These are phyloP conservation scores for Citrullus colocynthis DNA, from an alignment of 306 rosid species.

Conservation along the genomic window DNA sequence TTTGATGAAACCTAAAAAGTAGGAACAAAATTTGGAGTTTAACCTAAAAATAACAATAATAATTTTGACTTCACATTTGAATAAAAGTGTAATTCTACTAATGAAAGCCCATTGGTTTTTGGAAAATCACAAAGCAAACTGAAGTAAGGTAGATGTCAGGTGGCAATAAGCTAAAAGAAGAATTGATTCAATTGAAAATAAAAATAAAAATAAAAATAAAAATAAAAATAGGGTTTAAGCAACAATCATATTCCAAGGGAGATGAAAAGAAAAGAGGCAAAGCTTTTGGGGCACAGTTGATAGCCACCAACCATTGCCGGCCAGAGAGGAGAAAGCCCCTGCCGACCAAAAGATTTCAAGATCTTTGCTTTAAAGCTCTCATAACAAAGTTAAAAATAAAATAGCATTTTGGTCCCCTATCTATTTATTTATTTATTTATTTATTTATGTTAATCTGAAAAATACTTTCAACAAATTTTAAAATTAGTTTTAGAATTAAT, in stretches of 20 bases:
- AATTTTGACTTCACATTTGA: neutral
- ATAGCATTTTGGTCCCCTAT: too few species aligned
- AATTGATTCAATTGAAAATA: too few species aligned
- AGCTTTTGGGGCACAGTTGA: neutral
- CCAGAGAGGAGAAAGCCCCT: constrained; percentile 3
- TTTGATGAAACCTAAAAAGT: too few species aligned
- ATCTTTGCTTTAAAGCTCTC: constrained; percentile 1
- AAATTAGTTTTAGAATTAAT: too few species aligned
- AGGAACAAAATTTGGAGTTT: too few species aligned
- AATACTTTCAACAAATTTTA: too few species aligned
- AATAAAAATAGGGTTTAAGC: neutral
- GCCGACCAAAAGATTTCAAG: constrained; percentile 5
- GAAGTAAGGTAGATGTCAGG: neutral
- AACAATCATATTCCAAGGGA: neutral
- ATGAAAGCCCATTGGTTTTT: neutral
- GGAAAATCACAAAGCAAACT: neutral
- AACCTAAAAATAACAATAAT: too few species aligned
- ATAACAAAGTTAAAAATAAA: too few species aligned
- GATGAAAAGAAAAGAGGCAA: neutral
- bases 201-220: too few species aligned
- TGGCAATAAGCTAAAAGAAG: neutral
- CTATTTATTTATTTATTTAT: too few species aligned
- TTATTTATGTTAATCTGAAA: too few species aligned
- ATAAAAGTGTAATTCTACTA: neutral
- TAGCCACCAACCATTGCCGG: constrained; percentile 10